phyloP scores from a whole-genome alignment of 352 stramenopile species.

The Globisporangium splendens region DNA sequence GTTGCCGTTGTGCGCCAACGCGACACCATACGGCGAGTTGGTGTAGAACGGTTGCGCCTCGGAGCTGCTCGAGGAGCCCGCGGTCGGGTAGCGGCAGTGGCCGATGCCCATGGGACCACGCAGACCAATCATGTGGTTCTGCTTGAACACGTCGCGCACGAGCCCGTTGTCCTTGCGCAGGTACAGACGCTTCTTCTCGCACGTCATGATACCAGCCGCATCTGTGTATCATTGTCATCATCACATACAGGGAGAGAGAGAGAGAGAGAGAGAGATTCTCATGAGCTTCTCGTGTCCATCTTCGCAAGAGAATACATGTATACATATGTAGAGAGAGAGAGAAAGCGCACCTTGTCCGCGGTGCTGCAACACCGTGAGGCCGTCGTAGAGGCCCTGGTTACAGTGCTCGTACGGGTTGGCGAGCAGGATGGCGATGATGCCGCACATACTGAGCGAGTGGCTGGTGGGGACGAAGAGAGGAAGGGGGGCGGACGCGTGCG shows the following conservation, averaged over 20 bases:
- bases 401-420: slow-evolving; percentile 94
- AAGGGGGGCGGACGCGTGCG: slow-evolving; percentile 5
- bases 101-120: slow-evolving; percentile 95
- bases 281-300: no score
- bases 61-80: slow-evolving; percentile 86
- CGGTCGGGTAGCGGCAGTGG: slow-evolving; percentile 98
- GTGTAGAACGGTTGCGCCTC: slow-evolving; percentile 99
- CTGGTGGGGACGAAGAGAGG: slow-evolving; percentile 1
- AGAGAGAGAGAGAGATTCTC: background rate
- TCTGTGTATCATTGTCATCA: slow-evolving; percentile 27
- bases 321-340: no score
- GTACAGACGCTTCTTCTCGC: slow-evolving; percentile 90
- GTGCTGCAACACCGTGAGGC: slow-evolving; percentile 97
- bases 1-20: slow-evolving; percentile 98
- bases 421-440: slow-evolving; percentile 96
- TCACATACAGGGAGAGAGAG: background rate
- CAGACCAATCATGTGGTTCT: slow-evolving; percentile 97
- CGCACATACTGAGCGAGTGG: slow-evolving; percentile 89
- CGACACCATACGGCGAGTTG: slow-evolving; percentile 98
- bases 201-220: slow-evolving; percentile 96
- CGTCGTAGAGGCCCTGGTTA: slow-evolving; percentile 95
- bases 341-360: slow-evolving; percentile 88
- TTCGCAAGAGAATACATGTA: no score
- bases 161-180: slow-evolving; percentile 98
- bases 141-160: slow-evolving; percentile 98